Evolutionary conservation across 73 alveolate genomes (phyloP), one percentile per base, ranked within the genome.

Genomic region (Diophrys sp.): DNA sequence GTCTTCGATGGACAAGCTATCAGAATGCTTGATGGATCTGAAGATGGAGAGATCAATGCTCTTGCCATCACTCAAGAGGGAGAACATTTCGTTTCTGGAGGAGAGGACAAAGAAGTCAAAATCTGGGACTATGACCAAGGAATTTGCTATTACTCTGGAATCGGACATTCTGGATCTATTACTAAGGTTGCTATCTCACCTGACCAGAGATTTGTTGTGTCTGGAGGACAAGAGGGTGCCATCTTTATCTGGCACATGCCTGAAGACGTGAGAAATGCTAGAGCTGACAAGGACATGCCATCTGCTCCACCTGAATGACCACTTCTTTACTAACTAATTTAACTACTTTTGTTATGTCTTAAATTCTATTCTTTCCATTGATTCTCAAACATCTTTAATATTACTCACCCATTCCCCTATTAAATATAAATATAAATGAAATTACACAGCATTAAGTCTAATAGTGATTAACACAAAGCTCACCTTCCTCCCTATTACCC

Each of bases 51-150:
- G 88, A 91, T 97, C 81, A 95, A 96, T 82, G 97, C 99, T 32
- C 89, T 97, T 29, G 97, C 98, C 25, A 95, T 97, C 55, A 89
- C 98, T 54, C 86, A 85, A 81, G 96, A 95, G 57, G 99, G 99
- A 74, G 95, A 96, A 69, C 96, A 90, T 85, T 97, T 96, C 87
- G 98, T 96, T 56, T 89, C 98, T 32, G 99, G 99, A 11, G 99
- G 99, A 0, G 99, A 97, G 75, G 99, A 96, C 80, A 95, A 97
- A 70, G 89, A 85, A 68, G 95, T 96, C 24, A 96, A 95, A 74
- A 73, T 96, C 55, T 97, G 99, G 99, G 99, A 97, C 84, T 96
- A 97, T 74, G 99, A 93, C 81, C 93, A 89, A 72, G 97, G 99
- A 71, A 73, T 88, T 54, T 79, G 93, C 78, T 80, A 85, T 67